Evolutionary conservation across 768 basidiomycete species (phyloP).

Genomic region (Coprinopsis sp.): DNA sequence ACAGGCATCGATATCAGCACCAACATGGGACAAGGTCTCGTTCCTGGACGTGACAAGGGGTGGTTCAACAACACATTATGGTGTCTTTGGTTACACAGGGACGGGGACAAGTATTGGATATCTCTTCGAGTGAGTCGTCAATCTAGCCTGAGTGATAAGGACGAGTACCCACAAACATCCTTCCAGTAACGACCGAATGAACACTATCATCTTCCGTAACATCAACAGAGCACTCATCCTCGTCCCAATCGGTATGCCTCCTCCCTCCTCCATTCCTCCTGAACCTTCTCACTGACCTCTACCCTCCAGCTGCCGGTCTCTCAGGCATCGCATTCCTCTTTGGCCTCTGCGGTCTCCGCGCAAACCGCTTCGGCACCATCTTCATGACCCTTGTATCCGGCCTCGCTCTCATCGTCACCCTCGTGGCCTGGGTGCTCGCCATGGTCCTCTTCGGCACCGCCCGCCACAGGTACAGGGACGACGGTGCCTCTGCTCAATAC

Average conservation of each 20-base stretch:
- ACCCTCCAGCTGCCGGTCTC: conserved; percentile 51
- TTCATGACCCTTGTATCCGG: conserved; percentile 68
- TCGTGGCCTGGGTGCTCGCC: conserved; percentile 72
- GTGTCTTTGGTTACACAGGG: conserved; percentile 76
- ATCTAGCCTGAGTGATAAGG: not conserved
- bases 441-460: conserved; percentile 77
- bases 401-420: conserved; percentile 60
- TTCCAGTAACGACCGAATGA: conserved; percentile 39
- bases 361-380: conserved; percentile 68
- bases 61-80: conserved; percentile 44
- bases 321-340: conserved; percentile 62
- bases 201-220: conserved; percentile 54
- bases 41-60: conserved; percentile 55
- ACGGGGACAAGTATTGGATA: conserved; percentile 56
- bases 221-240: conserved; percentile 73
- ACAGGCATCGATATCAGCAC: conserved; percentile 67
- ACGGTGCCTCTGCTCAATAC: conserved; percentile 47
- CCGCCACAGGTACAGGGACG: conserved; percentile 50
- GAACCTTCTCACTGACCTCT: not conserved
- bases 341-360: conserved; percentile 61
- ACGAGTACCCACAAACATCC: not conserved
- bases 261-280: conserved; percentile 5
- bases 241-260: conserved; percentile 65
- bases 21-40: conserved; percentile 68
- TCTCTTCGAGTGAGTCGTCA: conserved; percentile 38